phyloP scores from a whole-genome alignment of 352 stramenopile genomes.

The Phytophthora constricta region DNA sequence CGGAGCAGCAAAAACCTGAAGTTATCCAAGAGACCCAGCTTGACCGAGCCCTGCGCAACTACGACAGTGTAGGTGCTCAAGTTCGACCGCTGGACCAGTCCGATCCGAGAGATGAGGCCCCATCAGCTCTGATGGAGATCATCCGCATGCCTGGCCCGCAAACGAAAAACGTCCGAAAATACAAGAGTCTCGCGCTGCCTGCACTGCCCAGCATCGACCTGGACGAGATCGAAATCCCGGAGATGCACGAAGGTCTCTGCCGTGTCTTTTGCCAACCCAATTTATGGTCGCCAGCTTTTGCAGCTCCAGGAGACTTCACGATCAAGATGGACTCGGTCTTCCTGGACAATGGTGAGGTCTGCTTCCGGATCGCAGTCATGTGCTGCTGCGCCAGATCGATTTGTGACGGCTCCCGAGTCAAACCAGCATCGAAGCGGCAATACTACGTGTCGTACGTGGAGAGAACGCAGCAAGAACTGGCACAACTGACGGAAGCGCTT shows the following conservation, averaged over 20 bases:
- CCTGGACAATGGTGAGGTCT: constrained; percentile 47
- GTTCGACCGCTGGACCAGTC: constrained; percentile 22
- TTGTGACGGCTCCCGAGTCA: constrained; percentile 48
- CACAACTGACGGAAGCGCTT: constrained; percentile 61
- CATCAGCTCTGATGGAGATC: constrained; percentile 35
- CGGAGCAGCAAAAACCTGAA: constrained; percentile 6
- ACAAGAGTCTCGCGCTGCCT: constrained; percentile 22
- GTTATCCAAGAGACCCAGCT: constrained; percentile 5
- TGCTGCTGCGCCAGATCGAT: constrained; percentile 62
- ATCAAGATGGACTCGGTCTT: constrained; percentile 65
- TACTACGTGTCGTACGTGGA: constrained; percentile 73
- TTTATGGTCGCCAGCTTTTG: constrained; percentile 77
- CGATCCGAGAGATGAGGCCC: not conserved
- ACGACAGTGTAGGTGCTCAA: constrained; percentile 31
- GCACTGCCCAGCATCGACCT: constrained; percentile 33
- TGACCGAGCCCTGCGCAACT: constrained; percentile 31
- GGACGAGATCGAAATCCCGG: constrained; percentile 74
- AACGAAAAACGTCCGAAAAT: constrained; percentile 23
- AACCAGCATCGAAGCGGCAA: constrained; percentile 56
- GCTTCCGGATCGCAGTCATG: constrained; percentile 64
- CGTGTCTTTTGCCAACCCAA: constrained; percentile 70
- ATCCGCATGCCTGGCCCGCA: constrained; percentile 24
- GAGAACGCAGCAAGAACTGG: constrained; percentile 58
- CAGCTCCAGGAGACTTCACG: constrained; percentile 78
- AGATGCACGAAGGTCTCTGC: constrained; percentile 71